These are phyloP conservation scores for Cetradonia linearis DNA, from an alignment of 495 filamentous ascomycete species.

Conservation along the genomic window DNA sequence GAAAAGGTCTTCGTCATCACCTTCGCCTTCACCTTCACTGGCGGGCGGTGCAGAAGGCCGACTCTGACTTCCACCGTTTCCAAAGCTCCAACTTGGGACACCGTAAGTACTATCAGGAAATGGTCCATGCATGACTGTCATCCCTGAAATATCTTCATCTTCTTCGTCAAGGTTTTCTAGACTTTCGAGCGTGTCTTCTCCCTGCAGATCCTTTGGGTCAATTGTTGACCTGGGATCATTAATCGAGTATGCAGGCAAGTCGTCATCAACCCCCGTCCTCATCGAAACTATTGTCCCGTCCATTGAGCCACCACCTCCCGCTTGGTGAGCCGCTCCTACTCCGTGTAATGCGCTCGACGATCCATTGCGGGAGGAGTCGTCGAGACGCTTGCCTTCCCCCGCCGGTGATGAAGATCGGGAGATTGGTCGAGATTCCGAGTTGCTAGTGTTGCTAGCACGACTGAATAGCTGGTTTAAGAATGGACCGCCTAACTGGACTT, in stretches of 20 bases:
- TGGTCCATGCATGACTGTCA: not conserved
- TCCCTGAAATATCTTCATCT: conserved; percentile 1
- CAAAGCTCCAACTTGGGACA: not conserved
- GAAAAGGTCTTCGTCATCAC: not conserved
- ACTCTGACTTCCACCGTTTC: not conserved
- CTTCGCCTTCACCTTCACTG: conserved; percentile 5
- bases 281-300: conserved; percentile 15
- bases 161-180: not conserved
- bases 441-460: conserved; percentile 43
- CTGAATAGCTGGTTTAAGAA: conserved; percentile 55
- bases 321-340: conserved; percentile 65
- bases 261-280: conserved; percentile 15
- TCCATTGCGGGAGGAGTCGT: conserved; percentile 74
- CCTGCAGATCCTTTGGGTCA: not conserved
- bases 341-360: conserved; percentile 72
- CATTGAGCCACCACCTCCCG: conserved; percentile 47
- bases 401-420: conserved; percentile 43
- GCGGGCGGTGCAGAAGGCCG: conserved; percentile 1
- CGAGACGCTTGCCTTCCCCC: conserved; percentile 82
- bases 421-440: conserved; percentile 37
- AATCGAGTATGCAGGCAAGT: not conserved
- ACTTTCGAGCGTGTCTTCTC: not conserved
- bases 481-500: conserved; percentile 63
- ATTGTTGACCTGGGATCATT: conserved; percentile 6
- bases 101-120: not conserved